Percentiles rank a stretch among this genome's conserved stretches.
Evolutionary conservation across 345 rosid genomes (phyloP).

Genomic region (Aethionema arabicum): DNA sequence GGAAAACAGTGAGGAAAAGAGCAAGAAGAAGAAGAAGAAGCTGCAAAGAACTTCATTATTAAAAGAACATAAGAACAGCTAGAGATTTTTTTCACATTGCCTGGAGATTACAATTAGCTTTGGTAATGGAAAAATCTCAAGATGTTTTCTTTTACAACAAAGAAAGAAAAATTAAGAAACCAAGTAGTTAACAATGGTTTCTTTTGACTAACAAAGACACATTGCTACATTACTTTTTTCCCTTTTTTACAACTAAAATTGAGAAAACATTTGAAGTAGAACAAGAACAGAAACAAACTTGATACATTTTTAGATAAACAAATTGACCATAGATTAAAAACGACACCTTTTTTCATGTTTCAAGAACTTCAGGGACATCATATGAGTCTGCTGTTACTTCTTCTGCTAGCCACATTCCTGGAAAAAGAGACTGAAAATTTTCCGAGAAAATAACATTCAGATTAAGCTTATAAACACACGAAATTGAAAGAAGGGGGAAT

Average conservation of each 20-base stretch:
- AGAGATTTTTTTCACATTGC: constrained; percentile 30
- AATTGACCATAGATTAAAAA: constrained; percentile 16
- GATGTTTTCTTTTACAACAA: constrained; percentile 32
- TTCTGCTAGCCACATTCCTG: constrained; percentile 57
- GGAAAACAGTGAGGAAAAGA: constrained; percentile 17
- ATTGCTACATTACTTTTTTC: constrained; percentile 34
- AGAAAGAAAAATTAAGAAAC: constrained; percentile 21
- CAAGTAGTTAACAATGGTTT: constrained; percentile 34
- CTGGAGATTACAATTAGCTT: constrained; percentile 38
- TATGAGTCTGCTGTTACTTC: constrained; percentile 56
- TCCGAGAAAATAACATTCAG: constrained; percentile 12
- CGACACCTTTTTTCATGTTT: constrained; percentile 34
- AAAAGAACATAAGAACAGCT: constrained; percentile 19
- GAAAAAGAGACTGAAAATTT: constrained; percentile 53
- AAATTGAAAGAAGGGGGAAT: not conserved
- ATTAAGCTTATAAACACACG: not conserved
- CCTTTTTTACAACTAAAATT: constrained; percentile 30
- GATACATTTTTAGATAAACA: constrained; percentile 31
- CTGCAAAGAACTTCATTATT: constrained; percentile 33
- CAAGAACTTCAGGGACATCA: constrained; percentile 57
- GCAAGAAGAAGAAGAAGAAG: constrained; percentile 6
- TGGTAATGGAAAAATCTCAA: constrained; percentile 34
- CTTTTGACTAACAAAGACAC: constrained; percentile 30
- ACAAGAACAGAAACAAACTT: constrained; percentile 21
- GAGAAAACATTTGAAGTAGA: constrained; percentile 1